Evolutionary conservation across 257 asterid genomes (phyloP).

Genomic region (Solanum commersonii): DNA sequence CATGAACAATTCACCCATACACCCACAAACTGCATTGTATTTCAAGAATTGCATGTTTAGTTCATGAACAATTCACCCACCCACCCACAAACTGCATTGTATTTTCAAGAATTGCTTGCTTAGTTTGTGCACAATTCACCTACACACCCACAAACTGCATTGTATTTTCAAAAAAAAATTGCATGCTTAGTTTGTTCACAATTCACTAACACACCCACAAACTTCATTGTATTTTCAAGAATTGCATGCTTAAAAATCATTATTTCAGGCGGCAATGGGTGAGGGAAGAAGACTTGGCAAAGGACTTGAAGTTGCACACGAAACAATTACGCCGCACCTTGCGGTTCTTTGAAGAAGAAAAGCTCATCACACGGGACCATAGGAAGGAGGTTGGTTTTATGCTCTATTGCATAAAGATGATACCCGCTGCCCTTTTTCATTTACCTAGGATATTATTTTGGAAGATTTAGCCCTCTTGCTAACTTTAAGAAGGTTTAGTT

Average conservation of each 20-base stretch:
- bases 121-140: background rate
- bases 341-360: conserved; percentile 93
- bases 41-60: background rate
- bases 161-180: background rate
- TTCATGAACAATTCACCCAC: background rate
- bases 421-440: background rate
- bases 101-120: background rate
- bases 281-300: conserved; percentile 96
- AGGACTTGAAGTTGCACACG: conserved; percentile 90
- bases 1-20: background rate
- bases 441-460: background rate
- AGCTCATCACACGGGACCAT: conserved; percentile 85
- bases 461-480: background rate
- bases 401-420: conserved; percentile 10
- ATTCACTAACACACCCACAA: background rate
- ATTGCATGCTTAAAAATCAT: background rate
- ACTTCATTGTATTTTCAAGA: background rate
- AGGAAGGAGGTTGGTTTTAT: conserved; percentile 71
- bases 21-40: background rate
- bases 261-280: conserved; percentile 79
- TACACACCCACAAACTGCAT: background rate
- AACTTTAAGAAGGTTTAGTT: background rate
- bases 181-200: background rate
- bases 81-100: background rate
- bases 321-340: conserved; percentile 93